These are phyloP conservation scores for Syzygium grande DNA, from an alignment of 345 rosid genomes.

Conservation along the genomic window DNA sequence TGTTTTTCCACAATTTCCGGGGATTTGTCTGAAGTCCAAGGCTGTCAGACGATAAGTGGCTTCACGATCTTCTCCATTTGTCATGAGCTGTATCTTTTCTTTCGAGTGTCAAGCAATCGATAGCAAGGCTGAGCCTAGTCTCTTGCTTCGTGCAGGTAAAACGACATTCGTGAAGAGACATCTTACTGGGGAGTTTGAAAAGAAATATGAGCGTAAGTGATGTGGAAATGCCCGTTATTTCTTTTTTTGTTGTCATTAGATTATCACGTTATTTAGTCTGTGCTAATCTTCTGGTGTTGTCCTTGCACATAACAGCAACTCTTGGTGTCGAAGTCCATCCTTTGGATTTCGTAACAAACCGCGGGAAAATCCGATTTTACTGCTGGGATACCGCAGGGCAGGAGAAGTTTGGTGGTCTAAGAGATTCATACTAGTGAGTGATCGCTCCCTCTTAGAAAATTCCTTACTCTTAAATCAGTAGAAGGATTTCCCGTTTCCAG, in stretches of 20 bases:
- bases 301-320: constrained; percentile 37
- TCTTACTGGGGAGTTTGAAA: constrained; percentile 86
- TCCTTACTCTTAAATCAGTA: not conserved
- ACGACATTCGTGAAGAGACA: constrained; percentile 87
- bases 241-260: not conserved
- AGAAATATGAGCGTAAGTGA: constrained; percentile 81
- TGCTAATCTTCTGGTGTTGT: not conserved
- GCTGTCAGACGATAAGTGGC: not conserved
- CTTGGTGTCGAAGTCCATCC: constrained; percentile 81
- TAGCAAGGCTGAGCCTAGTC: not conserved
- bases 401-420: too few species aligned
- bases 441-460: not conserved
- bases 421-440: too few species aligned
- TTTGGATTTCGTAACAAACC: constrained; percentile 69
- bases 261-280: not conserved
- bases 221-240: too few species aligned
- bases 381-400: constrained; percentile 41
- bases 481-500: not conserved
- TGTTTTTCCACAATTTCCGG: not conserved
- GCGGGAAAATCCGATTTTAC: constrained; percentile 69
- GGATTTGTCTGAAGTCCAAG: not conserved
- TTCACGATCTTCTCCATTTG: not conserved
- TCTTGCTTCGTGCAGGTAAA: constrained; percentile 40
- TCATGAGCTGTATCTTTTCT: not conserved
- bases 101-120: not conserved